Evolutionary conservation across 345 rosid species (phyloP), one percentile per base, ranked within the genome.

Genomic region (Abelmoschus esculentus): DNA sequence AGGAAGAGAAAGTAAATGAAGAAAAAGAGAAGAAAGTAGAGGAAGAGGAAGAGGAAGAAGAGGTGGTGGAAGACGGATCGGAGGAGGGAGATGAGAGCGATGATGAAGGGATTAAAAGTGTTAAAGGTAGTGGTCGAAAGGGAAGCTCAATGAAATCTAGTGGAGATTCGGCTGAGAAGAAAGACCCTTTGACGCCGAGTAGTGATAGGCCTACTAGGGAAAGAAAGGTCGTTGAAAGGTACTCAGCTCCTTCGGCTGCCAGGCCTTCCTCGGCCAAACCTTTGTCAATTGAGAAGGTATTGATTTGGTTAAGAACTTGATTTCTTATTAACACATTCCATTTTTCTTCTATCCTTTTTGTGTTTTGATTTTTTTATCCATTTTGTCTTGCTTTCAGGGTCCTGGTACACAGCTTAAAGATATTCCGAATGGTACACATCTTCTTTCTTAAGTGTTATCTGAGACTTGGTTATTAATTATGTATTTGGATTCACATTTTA

Each of bases 181-280:
- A 70, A 46, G 85, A 81, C 49, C 73, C 82, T 14, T 82, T 80
- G 58, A 86, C 88, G n/a, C 89, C 91, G 11, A 52, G 77, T 42
- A 89, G 86, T 63, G 90, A 89, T 6, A 79, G 97, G 72, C 97
- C 99, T 8, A 77, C 89, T 5, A 87, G 99, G 71, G 97, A 95
- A 85, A 83, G 97, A 80, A 95, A 86, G 79, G 65, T 82, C n/a
- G 99, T 95, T 15, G 97, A 95, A 72, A 90, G 97, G 69, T 95
- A 86, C 83, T 88, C 99, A 7, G 76, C 76, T 15, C 81, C 99
- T 3, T 79, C 88, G 61, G 77, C 83, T 69, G 74, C 77, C 29
- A 82, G 90, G 65, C 67, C 93, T 19, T 78, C 87, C 4, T 73
- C 84, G 3, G 71, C 75, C 72, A 93, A 89, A 72, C 77, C 86